These are phyloP conservation scores for Colletotrichum sp. DNA, from an alignment of 2,329 filamentous ascomycete genomes.

Conservation along the genomic window DNA sequence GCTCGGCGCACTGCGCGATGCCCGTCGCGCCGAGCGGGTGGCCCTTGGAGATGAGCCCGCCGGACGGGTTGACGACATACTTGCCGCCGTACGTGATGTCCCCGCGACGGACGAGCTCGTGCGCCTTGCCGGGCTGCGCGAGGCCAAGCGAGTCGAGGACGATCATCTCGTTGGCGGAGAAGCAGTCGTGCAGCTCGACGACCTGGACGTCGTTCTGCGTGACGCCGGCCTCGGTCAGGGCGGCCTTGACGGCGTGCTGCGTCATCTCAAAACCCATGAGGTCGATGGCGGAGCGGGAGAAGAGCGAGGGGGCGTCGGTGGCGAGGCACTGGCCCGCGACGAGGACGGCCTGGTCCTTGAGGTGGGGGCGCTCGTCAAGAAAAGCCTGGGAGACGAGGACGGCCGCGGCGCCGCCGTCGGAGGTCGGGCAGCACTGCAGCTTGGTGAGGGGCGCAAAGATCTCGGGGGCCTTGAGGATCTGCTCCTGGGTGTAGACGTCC, in stretches of 20 bases:
- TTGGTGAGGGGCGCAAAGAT: conserved; percentile 91
- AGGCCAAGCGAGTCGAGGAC: conserved; percentile 87
- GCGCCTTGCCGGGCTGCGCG: conserved; percentile 79
- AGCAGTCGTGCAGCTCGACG: conserved; percentile 96
- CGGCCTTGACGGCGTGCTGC: conserved; percentile 69
- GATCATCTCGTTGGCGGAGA: conserved; percentile 93
- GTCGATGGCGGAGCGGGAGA: conserved; percentile 82
- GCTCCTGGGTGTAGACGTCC: conserved; percentile 86
- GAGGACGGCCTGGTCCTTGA: conserved; percentile 81
- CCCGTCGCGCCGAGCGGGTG: conserved; percentile 94
- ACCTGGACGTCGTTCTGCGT: conserved; percentile 71
- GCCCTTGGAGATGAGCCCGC: conserved; percentile 94
- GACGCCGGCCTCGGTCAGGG: conserved; percentile 76
- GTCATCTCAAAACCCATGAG: conserved; percentile 91
- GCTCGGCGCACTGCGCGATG: conserved; percentile 92
- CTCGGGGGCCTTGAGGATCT: conserved; percentile 77
- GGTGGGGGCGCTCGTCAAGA: conserved; percentile 82
- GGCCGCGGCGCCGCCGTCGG: conserved; percentile 87
- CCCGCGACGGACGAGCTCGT: conserved; percentile 85
- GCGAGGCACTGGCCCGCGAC: conserved; percentile 88
- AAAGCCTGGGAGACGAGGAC: conserved; percentile 90
- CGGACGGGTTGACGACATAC: conserved; percentile 89
- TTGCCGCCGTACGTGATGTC: conserved; percentile 91
- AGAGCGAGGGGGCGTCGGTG: conserved; percentile 83
- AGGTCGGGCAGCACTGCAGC: conserved; percentile 98